Base-by-base conservation (phyloP, 2,329 filamentous ascomycete genomes). In the Claviceps sp. region DNA sequence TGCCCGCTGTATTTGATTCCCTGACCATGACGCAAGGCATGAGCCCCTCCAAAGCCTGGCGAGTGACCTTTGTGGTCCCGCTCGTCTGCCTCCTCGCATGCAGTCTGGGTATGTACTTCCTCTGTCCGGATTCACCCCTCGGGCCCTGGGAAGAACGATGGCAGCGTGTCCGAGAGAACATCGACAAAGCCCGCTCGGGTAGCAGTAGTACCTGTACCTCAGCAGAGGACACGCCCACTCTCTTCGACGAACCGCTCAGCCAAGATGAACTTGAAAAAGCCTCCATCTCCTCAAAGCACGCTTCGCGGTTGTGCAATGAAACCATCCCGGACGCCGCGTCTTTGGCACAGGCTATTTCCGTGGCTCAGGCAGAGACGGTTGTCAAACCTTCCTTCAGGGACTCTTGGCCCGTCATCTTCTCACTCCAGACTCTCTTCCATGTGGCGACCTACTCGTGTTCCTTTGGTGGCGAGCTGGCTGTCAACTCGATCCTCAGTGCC, bases 1-100 rank as follows among this genome's bases (percentile, higher is more conserved):
- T 95, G 88, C 89, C 90, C 2, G 87, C 87, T 5, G 82, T 95
- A 52, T 93, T 85, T 67, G 85, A 94, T 66, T 86, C 85, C 0
- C 73, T 95, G 22, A 77, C 86, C 22, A 61, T 68, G 6, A 62
- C 74, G 1, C 74, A 74, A 47, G 79, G 81, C 6, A 71, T 91
- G 51, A 70, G 74, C 1, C 68, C 80, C 2, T 81, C 86, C 58
- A 76, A 81, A 39, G 85, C 89, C 2, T 95, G 90, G 89, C 79
- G 89, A 26, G 79, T 95, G 1, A 78, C 88, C 2, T 95, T 94
- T 64, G 72, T 95, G 55, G 84, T 94, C 5, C 89, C 89, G 0
- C 85, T 93, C 54, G 78, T 90, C 58, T 77, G 91, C 57, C 84
- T 91, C 64, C 73, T 83, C 13, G 61, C 67, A 23, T 79, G 82